Evolutionary conservation across 1,139 yeast genomes (phyloP).

Genomic region (Yamadazyma epiphylla): DNA sequence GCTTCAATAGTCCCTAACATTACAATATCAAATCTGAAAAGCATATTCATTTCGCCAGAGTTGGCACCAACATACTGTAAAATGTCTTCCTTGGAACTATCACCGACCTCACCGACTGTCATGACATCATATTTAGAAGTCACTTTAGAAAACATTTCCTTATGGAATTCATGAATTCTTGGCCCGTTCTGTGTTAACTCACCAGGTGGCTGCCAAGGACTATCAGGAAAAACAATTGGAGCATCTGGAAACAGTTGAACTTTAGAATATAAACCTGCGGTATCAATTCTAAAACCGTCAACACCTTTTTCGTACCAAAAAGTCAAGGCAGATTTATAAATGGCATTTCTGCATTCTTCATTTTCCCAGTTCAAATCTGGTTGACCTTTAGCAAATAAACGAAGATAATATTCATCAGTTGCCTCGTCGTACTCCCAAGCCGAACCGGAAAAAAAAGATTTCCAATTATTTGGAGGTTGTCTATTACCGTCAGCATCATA

Average conservation of each 20-base stretch:
- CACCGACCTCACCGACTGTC: constrained; percentile 58
- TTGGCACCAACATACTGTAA: constrained; percentile 47
- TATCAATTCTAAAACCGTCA: constrained; percentile 58
- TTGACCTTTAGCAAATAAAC: constrained; percentile 48
- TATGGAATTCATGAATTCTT: constrained; percentile 53
- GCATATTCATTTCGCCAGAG: constrained; percentile 48
- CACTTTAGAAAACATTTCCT: constrained; percentile 46
- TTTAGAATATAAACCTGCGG: constrained; percentile 52
- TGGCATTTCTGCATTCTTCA: constrained; percentile 46
- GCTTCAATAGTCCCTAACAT: constrained; percentile 35
- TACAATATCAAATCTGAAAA: constrained; percentile 47
- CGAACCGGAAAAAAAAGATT: constrained; percentile 47
- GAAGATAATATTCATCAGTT: constrained; percentile 52
- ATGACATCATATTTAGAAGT: constrained; percentile 47
- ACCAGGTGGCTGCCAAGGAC: constrained; percentile 36
- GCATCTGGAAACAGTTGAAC: constrained; percentile 46
- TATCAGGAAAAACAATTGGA: constrained; percentile 39
- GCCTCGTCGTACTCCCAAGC: constrained; percentile 55
- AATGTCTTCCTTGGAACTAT: constrained; percentile 37
- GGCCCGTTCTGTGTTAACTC: constrained; percentile 42
- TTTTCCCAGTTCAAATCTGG: constrained; percentile 64
- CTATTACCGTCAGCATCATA: constrained; percentile 45
- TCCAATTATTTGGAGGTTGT: constrained; percentile 57
- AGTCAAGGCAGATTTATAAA: constrained; percentile 44
- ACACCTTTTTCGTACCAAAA: constrained; percentile 57